Percentiles rank a stretch among this genome's conserved stretches.
These are phyloP conservation scores for Yamadazyma laniorum DNA, from an alignment of 805 yeast genomes.

Conservation along the genomic window DNA sequence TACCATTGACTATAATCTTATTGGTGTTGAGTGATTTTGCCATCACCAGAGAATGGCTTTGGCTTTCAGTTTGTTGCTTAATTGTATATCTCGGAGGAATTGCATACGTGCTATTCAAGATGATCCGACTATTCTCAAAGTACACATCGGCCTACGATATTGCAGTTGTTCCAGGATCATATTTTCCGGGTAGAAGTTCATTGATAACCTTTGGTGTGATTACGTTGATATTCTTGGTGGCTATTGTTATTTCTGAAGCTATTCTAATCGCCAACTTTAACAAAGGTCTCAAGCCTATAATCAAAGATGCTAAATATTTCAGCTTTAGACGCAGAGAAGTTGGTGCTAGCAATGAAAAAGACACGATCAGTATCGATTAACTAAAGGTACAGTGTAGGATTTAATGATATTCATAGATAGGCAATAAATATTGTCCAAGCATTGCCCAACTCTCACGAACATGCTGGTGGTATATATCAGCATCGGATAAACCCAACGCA, in stretches of 20 bases:
- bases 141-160: slow-evolving; percentile 34
- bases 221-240: slow-evolving; percentile 36
- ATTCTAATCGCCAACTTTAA: slow-evolving; percentile 16
- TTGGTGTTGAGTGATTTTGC: slow-evolving; percentile 37
- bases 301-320: slow-evolving; percentile 5
- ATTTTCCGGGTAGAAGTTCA: slow-evolving; percentile 46
- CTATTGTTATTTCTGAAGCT: slow-evolving; percentile 26
- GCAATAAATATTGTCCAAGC: too few species aligned
- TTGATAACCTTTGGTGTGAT: slow-evolving; percentile 45
- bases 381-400: neutral
- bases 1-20: slow-evolving; percentile 42
- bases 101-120: slow-evolving; percentile 47
- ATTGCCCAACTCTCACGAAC: too few species aligned
- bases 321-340: neutral
- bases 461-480: too few species aligned
- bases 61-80: slow-evolving; percentile 26
- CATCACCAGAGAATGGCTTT: slow-evolving; percentile 31
- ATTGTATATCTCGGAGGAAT: slow-evolving; percentile 36
- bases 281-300: slow-evolving; percentile 21
- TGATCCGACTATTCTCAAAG: slow-evolving; percentile 44
- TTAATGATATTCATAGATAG: neutral
- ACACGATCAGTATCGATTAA: slow-evolving; percentile 4
- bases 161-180: slow-evolving; percentile 28
- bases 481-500: too few species aligned
- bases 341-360: slow-evolving; percentile 1